phyloP scores from a whole-genome alignment of 371 early-diverging fungal species.

The Actinomucor elegans region DNA sequence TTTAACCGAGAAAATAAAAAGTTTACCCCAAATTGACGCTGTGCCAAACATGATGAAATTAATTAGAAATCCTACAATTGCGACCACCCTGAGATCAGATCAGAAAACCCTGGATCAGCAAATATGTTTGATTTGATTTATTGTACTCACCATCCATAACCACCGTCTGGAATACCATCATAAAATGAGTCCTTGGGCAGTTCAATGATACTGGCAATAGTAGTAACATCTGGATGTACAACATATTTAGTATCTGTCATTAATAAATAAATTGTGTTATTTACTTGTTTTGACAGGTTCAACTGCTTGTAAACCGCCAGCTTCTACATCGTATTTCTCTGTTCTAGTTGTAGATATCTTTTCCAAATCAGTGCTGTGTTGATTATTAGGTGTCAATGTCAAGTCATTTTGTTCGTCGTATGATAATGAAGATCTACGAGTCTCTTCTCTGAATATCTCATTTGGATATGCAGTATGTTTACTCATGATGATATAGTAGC shows the following conservation, averaged over 20 bases:
- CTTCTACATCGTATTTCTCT: constrained; percentile 17
- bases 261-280: too few relatives aligned
- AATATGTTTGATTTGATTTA: neutral
- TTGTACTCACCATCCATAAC: constrained; percentile 36
- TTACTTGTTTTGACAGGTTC: constrained; percentile 13
- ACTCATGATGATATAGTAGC: neutral
- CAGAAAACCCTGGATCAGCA: neutral
- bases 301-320: constrained; percentile 7
- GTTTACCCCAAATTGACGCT: constrained; percentile 40
- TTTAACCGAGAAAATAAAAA: neutral
- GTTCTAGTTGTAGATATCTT: constrained; percentile 7
- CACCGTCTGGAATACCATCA: constrained; percentile 36
- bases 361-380: neutral
- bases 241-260: too few relatives aligned
- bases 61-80: constrained; percentile 30
- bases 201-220: constrained; percentile 36
- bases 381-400: constrained; percentile 11
- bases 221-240: constrained; percentile 32
- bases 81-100: constrained; percentile 37
- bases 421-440: neutral
- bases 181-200: constrained; percentile 20
- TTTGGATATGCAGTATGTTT: neutral
- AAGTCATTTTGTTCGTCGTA: constrained; percentile 17
- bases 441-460: neutral
- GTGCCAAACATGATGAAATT: constrained; percentile 44